These are phyloP conservation scores for Sarcodon aspratus DNA, from an alignment of 768 basidiomycete genomes.

Conservation along the genomic window DNA sequence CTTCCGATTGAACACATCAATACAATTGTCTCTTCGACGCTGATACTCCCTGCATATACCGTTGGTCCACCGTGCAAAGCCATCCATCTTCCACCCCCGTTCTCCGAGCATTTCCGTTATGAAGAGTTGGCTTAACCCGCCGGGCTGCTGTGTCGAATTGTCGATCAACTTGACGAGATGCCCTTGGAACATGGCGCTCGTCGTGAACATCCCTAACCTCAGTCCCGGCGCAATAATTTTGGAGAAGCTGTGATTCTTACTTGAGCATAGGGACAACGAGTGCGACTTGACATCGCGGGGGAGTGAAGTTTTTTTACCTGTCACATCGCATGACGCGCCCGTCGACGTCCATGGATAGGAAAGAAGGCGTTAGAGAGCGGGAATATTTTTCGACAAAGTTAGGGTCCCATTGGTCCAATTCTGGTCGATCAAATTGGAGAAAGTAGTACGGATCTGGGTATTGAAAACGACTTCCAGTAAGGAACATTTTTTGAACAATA, in stretches of 20 bases:
- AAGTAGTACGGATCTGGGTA: constrained; percentile 37
- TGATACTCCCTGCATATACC: constrained; percentile 38
- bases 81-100: constrained; percentile 29
- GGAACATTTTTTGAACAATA: not conserved
- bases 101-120: constrained; percentile 29
- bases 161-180: constrained; percentile 32
- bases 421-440: constrained; percentile 28
- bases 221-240: constrained; percentile 44
- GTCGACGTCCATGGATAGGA: constrained; percentile 35
- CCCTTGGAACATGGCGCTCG: constrained; percentile 27
- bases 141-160: constrained; percentile 37
- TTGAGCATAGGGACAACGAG: constrained; percentile 5
- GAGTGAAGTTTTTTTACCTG: constrained; percentile 17
- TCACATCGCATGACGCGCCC: constrained; percentile 38
- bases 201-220: constrained; percentile 38
- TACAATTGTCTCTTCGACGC: constrained; percentile 35
- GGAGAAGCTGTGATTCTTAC: constrained; percentile 25
- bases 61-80: constrained; percentile 35
- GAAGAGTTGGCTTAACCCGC: constrained; percentile 36
- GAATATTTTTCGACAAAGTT: constrained; percentile 18
- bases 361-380: constrained; percentile 25
- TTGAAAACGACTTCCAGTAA: not conserved
- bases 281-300: not conserved
- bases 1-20: constrained; percentile 25
- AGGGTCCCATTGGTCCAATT: constrained; percentile 7